Conservation (phyloP, 2,329 filamentous ascomycete species). For the Phyllosticta citrichinensis region DNA sequence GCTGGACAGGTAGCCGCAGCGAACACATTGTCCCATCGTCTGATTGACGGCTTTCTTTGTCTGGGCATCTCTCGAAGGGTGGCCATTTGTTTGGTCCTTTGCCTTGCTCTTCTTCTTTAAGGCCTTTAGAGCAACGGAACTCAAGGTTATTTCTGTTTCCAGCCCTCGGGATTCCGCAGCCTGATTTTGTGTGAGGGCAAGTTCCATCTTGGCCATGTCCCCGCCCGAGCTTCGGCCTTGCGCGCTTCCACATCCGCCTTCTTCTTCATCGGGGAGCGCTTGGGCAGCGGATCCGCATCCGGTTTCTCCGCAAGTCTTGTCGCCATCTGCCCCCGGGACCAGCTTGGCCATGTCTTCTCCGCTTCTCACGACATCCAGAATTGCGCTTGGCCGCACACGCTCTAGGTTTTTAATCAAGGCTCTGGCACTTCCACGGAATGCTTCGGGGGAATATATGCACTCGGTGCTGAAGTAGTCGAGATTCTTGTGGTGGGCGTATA, state of each 20-base stretch:
- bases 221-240: slow-evolving; percentile 58
- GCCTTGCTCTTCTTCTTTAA: slow-evolving; percentile 15
- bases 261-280: slow-evolving; percentile 43
- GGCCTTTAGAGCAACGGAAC: not conserved
- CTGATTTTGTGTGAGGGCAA: slow-evolving; percentile 54
- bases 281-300: slow-evolving; percentile 25
- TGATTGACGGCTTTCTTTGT: slow-evolving; percentile 44
- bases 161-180: slow-evolving; percentile 38
- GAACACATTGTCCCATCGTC: slow-evolving; percentile 70
- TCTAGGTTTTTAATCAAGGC: slow-evolving; percentile 93
- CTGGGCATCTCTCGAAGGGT: slow-evolving; percentile 13
- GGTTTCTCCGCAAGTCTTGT: slow-evolving; percentile 23
- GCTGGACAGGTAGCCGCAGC: slow-evolving; percentile 91
- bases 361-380: slow-evolving; percentile 86
- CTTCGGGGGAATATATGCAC: slow-evolving; percentile 96
- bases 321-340: slow-evolving; percentile 50
- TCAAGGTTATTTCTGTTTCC: slow-evolving; percentile 13
- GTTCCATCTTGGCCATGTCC: slow-evolving; percentile 78
- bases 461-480: slow-evolving; percentile 98
- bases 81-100: slow-evolving; percentile 13
- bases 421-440: slow-evolving; percentile 85
- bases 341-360: slow-evolving; percentile 92
- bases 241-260: slow-evolving; percentile 65
- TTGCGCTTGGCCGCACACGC: slow-evolving; percentile 83
- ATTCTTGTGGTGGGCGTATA: slow-evolving; percentile 95